Conservation (phyloP, 139 green algal species). For the Coelastrella sp. region DNA sequence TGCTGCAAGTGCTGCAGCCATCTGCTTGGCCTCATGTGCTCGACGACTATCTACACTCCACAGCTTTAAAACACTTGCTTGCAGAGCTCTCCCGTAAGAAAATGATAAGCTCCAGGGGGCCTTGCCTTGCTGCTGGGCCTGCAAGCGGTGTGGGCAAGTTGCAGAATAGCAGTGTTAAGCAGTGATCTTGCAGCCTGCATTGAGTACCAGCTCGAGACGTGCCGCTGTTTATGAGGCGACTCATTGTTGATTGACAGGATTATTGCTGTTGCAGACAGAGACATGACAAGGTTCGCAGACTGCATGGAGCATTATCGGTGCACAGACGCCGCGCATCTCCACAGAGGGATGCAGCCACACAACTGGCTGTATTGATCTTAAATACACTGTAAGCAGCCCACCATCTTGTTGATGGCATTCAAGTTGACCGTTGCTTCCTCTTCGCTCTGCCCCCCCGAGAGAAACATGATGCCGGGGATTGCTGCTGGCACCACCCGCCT, state of each 20-base stretch:
- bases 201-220: background rate
- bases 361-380: background rate
- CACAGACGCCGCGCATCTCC: background rate
- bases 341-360: background rate
- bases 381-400: background rate
- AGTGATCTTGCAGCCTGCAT: background rate
- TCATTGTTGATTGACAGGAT: background rate
- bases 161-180: background rate
- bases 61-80: slow-evolving; percentile 73
- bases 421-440: slow-evolving; percentile 85
- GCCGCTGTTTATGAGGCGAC: background rate
- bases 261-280: too few relatives aligned
- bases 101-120: slow-evolving; percentile 94
- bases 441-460: slow-evolving; percentile 92
- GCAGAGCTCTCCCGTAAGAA: slow-evolving; percentile 93
- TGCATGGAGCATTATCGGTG: too few relatives aligned
- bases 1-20: slow-evolving; percentile 59
- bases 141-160: background rate
- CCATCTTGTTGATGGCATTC: slow-evolving; percentile 77
- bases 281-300: too few relatives aligned
- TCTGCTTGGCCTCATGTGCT: slow-evolving; percentile 6
- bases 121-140: slow-evolving; percentile 72
- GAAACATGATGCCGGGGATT: slow-evolving; percentile 96
- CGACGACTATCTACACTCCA: slow-evolving; percentile 48
- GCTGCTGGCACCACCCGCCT: slow-evolving; percentile 81